Base-by-base conservation (phyloP, 106 monocot species). In the Allium sativum region DNA sequence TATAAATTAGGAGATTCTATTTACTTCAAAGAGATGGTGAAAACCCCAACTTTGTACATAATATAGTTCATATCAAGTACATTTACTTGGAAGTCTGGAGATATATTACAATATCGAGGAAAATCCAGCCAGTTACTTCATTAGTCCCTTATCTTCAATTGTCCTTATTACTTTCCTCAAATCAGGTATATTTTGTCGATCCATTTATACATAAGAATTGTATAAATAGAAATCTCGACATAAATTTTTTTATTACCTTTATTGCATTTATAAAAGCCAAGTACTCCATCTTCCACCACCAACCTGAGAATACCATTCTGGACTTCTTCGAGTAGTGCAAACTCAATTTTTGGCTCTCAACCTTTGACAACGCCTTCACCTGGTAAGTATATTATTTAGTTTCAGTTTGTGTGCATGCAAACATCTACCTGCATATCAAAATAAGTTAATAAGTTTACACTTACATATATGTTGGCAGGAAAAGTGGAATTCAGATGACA, bases 1-100 rank as follows among this genome's bases (percentile, higher is more conserved):
- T 53, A 85, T 85, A 90, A 90, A 48, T 67, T 90, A 31, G 90
- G 90, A 64, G 85, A 90, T 65, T 90, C 90, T 15, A 90, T 90
- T 55, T 90, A 85, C 65, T 90, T 90, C 21, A 85, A 90, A 79
- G 76, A 82, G 50, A 72, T 77, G 59, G 83, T 77, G 50, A 75
- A 60, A 53, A 57, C 58, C 55, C 79, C 76, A 1, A 69, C 68
- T 19, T 79, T 90, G 15, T 79, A 85, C 66, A 77, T 90, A 62
- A 77, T 82, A 42, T 85, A 90, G 55, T 90, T 59, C 50, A 85
- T 90, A 77, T 67, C 90, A 4, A 90, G 77, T 70, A 59, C 85
- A 67, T 82, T 79, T 64, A 74, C 67, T 57, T 90, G 90, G 90
- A 85, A 77, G 42, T 67, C 79, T 70, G 74, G 66, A 61, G 82